Evolutionary conservation across 2,329 filamentous ascomycete genomes (phyloP).

Genomic region (Thielaviopsis punctulata): DNA sequence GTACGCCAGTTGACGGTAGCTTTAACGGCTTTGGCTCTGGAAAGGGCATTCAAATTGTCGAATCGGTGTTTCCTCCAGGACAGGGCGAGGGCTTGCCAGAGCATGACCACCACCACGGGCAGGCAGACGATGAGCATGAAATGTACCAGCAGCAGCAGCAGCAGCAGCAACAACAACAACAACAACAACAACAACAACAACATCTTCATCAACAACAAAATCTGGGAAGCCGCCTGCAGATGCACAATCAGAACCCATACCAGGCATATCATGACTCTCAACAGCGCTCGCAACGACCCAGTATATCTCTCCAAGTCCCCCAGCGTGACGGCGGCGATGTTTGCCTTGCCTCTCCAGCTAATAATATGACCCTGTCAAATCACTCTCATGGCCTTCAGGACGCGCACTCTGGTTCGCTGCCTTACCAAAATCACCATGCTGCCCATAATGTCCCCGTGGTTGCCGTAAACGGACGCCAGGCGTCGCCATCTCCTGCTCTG

Average conservation of each 20-base stretch:
- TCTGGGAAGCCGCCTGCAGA: too few species aligned
- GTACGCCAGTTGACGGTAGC: not conserved
- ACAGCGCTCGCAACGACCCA: conserved; percentile 19
- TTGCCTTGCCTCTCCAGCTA: conserved; percentile 29
- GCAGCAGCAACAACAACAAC: conserved; percentile 3
- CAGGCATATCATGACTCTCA: not conserved
- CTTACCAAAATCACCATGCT: not conserved
- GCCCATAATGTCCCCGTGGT: conserved; percentile 21
- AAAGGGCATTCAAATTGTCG: not conserved
- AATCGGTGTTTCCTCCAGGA: not conserved
- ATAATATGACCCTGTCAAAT: too few species aligned
- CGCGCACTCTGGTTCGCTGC: too few species aligned
- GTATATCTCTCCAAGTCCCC: conserved; percentile 25
- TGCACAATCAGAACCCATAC: not conserved
- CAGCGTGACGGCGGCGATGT: conserved; percentile 42
- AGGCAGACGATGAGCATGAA: not conserved
- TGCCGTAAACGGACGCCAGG: conserved; percentile 30
- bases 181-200: too few species aligned
- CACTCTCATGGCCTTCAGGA: too few species aligned
- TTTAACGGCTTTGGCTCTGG: not conserved
- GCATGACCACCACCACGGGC: conserved; percentile 19
- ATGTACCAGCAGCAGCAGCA: not conserved
- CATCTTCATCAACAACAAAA: too few species aligned
- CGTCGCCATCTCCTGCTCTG: not conserved
- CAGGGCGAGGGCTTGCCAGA: conserved; percentile 21